Evolutionary conservation across 768 basidiomycete genomes (phyloP), one percentile per base, ranked within the genome.

Genomic region (Russula foetens): DNA sequence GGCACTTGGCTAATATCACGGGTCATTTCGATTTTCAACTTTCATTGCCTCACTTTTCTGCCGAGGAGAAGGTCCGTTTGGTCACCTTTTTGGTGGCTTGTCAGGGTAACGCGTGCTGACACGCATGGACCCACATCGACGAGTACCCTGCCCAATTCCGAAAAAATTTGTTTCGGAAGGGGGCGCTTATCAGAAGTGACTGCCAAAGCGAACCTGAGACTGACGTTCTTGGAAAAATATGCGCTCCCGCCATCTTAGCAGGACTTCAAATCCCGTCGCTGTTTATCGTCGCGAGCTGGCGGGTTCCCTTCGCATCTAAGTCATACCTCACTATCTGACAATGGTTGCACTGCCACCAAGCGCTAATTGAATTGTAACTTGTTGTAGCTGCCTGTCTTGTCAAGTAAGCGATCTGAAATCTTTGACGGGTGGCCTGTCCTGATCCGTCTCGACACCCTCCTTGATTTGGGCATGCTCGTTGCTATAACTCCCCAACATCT

Each of bases 401-500:
- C 31, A 2, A 12, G 35, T 35, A 45, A 53, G 50, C 52, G 58
- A 59, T 35, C 45, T 43, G 17, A 41, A 41, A n/a, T n/a, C n/a
- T n/a, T n/a, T n/a, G 39, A 41, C 39, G 17, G 26, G 28, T 43
- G 21, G 43, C 50, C 4, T 46, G 33, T 8, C 26, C 26, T 57
- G 49, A 61, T 61, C 47, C 28, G 47, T 28, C 23, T n/a, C 14
- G 31, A 29, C 46, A 35, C 24, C 9, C 39, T 41, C n/a, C 38
- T 54, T 60, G 29, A 60, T 55, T 48, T 26, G 35, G 60, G 28
- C 54, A 29, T 51, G 59, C 17, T 56, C 44, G 60, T 62, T 62
- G 61, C 61, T 62, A 62, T 62, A 62, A 58, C 44, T 39, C 50
- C 60, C 51, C 56, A 12, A 59, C 47, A 49, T 29, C 53, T 60